Evolutionary conservation across 306 rosid genomes (phyloP), one percentile per base, ranked within the genome.

Genomic region (Rosa persica): DNA sequence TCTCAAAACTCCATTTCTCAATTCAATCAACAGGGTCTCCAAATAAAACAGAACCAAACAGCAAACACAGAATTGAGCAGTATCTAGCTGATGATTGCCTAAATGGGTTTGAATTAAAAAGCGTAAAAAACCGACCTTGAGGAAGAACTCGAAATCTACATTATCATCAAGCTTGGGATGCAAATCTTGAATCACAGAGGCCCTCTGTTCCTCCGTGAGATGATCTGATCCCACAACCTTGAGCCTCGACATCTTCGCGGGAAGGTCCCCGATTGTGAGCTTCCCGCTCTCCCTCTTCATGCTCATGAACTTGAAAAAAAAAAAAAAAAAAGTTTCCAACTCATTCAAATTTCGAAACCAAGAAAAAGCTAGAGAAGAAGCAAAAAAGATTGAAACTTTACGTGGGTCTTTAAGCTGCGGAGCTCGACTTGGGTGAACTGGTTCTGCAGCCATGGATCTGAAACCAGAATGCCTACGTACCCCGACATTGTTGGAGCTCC

Each of bases 391-490:
- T 1, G 49, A 38, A 76, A 79, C 87, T 51, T 34, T 81, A 95
- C 98, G 43, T 95, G 95, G 72, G 98, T 72, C 76, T 95, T 95
- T 8, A 95, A 88, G 83, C 90, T 85, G 9, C 97, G 93, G 65
- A 95, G 99, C 87, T 95, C 99, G 38, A 83, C 99, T 87, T 95
- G 99, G 34, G 99, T 95, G 89, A 95, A 95, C 86, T 95, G 99
- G 74, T 89, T 95, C 78, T 95, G 99, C 48, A 95, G 94, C 88
- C 87, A 91, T 87, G 96, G 99, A 95, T 95, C 99, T 83, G 98
- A 95, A 82, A 95, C 99, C 22, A 95, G 90, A 89, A 95, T 87
- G 75, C 99, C 99, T 78, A 96, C 91, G 48, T 89, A 96, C 40
- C 93, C 86, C 15, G 91, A 87, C 99, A 95, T 95, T 60, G 40